Percentiles rank a stretch among this genome's conserved stretches.
Conservation (phyloP, 495 filamentous ascomycete genomes). For the Zalerion maritima region DNA sequence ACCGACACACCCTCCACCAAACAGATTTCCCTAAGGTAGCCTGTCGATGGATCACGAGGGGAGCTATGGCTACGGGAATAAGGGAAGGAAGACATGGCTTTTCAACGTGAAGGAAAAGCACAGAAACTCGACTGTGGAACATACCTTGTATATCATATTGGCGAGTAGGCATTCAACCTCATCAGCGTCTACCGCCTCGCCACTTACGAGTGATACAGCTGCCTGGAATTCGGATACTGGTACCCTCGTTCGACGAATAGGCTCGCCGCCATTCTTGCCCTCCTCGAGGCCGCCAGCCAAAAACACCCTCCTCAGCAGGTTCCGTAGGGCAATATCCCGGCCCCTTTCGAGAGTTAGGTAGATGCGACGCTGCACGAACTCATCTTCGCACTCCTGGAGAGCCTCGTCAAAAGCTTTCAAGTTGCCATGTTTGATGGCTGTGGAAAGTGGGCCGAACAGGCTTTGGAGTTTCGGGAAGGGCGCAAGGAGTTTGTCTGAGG, state of each 20-base stretch:
- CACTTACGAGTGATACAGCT: conserved; percentile 40
- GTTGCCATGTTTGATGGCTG: conserved; percentile 67
- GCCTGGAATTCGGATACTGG: conserved; percentile 63
- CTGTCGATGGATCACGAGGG: too few species aligned
- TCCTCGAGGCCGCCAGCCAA: conserved; percentile 66
- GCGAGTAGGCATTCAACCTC: conserved; percentile 92
- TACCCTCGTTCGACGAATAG: conserved; percentile 58
- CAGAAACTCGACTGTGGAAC: conserved; percentile 10
- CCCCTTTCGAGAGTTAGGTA: conserved; percentile 88
- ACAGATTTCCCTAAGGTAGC: too few species aligned
- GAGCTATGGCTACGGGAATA: too few species aligned
- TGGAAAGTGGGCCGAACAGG: conserved; percentile 62
- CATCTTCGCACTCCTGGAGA: conserved; percentile 61
- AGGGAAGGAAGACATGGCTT: too few species aligned
- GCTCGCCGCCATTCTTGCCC: conserved; percentile 45
- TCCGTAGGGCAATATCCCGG: conserved; percentile 78
- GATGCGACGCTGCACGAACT: conserved; percentile 89
- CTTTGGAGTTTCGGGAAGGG: conserved; percentile 62
- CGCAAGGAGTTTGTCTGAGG: conserved; percentile 51
- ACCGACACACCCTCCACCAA: too few species aligned
- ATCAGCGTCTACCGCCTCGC: conserved; percentile 61
- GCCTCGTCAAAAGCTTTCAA: conserved; percentile 75
- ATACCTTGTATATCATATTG: conserved; percentile 92
- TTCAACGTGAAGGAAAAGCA: conserved; percentile 1
- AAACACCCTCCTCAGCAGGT: conserved; percentile 82